Percentiles rank a stretch among this genome's conserved stretches.
Evolutionary conservation across 352 stramenopile genomes (phyloP).

Genomic region (Phytophthora pluvialis): DNA sequence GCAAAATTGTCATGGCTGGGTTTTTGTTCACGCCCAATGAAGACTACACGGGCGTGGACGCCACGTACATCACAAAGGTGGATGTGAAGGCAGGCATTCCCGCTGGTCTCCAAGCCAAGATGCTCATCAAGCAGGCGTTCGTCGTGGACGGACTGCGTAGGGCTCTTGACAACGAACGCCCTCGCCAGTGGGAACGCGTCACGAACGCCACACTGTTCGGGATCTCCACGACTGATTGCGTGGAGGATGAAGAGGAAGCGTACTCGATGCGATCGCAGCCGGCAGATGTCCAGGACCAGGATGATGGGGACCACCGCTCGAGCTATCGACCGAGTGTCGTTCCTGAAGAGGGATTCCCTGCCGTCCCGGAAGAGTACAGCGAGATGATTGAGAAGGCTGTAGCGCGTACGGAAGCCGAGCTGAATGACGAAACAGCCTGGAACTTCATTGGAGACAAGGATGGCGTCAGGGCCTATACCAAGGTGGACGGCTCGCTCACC

Average conservation of each 20-base stretch:
- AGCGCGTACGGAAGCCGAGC: constrained; percentile 58
- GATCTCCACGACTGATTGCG: constrained; percentile 46
- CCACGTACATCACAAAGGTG: constrained; percentile 73
- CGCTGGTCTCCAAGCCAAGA: constrained; percentile 59
- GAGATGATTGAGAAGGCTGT: constrained; percentile 68
- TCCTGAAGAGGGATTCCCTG: constrained; percentile 50
- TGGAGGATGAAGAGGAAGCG: constrained; percentile 52
- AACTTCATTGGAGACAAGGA: constrained; percentile 76
- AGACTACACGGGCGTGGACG: constrained; percentile 59
- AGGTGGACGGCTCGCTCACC: constrained; percentile 70
- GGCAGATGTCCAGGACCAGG: constrained; percentile 21
- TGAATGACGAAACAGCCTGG: constrained; percentile 65
- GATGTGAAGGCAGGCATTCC: constrained; percentile 69
- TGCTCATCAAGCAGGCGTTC: constrained; percentile 78
- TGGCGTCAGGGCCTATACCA: constrained; percentile 72
- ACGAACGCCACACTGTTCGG: constrained; percentile 60
- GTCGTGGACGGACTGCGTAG: constrained; percentile 65
- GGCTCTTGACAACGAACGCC: constrained; percentile 50
- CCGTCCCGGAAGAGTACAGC: constrained; percentile 56
- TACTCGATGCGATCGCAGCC: constrained; percentile 33
- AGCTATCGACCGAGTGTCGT: constrained; percentile 22
- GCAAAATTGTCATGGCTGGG: constrained; percentile 57
- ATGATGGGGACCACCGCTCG: constrained; percentile 12
- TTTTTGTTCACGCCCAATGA: constrained; percentile 70
- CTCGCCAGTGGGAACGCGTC: constrained; percentile 39